These are phyloP conservation scores for Cryptosporidium sp. DNA, from an alignment of 169 alveolate species.

Conservation along the genomic window DNA sequence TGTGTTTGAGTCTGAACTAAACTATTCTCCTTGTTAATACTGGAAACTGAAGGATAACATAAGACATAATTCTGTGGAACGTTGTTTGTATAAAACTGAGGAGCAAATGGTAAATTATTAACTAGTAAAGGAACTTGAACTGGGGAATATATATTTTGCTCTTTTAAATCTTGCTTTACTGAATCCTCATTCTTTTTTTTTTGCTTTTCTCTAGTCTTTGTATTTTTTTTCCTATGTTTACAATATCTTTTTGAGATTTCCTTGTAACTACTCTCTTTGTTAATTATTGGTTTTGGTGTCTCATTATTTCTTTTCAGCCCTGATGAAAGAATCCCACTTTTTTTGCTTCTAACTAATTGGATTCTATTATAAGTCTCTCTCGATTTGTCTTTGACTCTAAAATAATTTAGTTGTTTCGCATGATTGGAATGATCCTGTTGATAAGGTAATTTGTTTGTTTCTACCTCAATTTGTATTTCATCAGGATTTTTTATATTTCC, in stretches of 20 bases:
- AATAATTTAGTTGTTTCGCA: constrained; percentile 20
- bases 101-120: constrained; percentile 6
- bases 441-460: not conserved
- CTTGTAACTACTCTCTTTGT: not conserved
- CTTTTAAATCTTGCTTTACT: not conserved
- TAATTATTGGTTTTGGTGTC: not conserved
- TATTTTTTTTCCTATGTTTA: not conserved
- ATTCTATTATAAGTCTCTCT: not conserved
- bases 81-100: not conserved
- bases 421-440: not conserved
- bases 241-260: not conserved
- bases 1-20: constrained; percentile 1
- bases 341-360: not conserved
- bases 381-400: constrained; percentile 6
- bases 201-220: not conserved
- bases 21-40: not conserved
- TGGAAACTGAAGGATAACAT: constrained; percentile 4
- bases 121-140: constrained; percentile 30
- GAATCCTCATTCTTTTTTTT: not conserved
- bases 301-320: constrained; percentile 13
- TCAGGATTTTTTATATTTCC: not conserved
- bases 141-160: not conserved
- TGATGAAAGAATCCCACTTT: constrained; percentile 13
- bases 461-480: not conserved
- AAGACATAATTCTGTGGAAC: not conserved